These are phyloP conservation scores for Durio zibethinus DNA, from an alignment of 345 rosid genomes.

Conservation along the genomic window DNA sequence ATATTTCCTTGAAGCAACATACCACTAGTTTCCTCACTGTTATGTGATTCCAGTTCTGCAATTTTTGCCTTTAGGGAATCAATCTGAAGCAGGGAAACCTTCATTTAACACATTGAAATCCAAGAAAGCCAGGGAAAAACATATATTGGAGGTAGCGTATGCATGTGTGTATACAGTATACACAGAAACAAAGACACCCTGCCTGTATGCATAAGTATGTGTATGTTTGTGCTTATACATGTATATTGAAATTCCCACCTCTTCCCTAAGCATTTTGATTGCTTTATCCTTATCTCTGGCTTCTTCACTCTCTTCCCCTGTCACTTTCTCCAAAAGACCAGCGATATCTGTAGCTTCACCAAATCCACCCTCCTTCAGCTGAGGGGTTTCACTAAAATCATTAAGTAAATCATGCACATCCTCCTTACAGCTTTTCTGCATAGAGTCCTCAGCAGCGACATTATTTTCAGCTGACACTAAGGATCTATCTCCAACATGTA, in stretches of 20 bases:
- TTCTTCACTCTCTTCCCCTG: slow-evolving; percentile 26
- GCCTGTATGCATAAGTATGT: background rate
- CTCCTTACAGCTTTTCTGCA: slow-evolving; percentile 29
- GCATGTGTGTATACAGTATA: background rate
- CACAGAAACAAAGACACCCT: background rate
- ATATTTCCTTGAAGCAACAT: slow-evolving; percentile 15
- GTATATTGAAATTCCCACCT: slow-evolving; percentile 40
- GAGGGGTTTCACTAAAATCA: slow-evolving; percentile 21
- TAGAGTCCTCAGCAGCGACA: slow-evolving; percentile 16
- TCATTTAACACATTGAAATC: background rate
- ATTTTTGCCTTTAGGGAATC: slow-evolving; percentile 59
- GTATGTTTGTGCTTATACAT: background rate
- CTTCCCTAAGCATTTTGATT: slow-evolving; percentile 51
- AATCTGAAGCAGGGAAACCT: slow-evolving; percentile 47
- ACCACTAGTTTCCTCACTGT: slow-evolving; percentile 26
- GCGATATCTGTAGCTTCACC: slow-evolving; percentile 29
- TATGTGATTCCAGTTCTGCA: slow-evolving; percentile 52
- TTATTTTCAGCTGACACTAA: slow-evolving; percentile 14
- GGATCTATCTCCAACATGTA: slow-evolving; percentile 23
- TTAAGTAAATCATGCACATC: slow-evolving; percentile 26
- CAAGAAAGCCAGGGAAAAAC: background rate
- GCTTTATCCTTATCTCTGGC: slow-evolving; percentile 31
- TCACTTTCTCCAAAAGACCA: slow-evolving; percentile 28
- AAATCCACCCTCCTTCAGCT: slow-evolving; percentile 25
- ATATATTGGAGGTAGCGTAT: background rate